Evolutionary conservation across 441 rosid genomes (phyloP).

Genomic region (Pelargonium fulgidum): DNA sequence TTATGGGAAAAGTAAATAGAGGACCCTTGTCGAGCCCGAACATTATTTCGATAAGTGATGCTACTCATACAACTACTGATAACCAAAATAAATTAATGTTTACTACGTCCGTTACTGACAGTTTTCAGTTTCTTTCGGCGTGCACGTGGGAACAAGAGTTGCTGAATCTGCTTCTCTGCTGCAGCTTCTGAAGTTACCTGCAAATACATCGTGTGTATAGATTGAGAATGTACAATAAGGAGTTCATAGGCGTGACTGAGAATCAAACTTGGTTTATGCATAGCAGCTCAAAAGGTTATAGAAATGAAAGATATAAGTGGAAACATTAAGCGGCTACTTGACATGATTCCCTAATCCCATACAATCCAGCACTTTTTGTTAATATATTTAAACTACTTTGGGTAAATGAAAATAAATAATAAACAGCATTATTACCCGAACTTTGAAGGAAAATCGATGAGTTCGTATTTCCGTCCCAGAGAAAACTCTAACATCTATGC

Average conservation of each 20-base stretch:
- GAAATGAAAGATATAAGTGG: not conserved
- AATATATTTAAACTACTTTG: not conserved
- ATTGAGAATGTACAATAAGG: not conserved
- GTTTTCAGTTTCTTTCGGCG: slow-evolving; percentile 61
- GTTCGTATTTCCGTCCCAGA: slow-evolving; percentile 71
- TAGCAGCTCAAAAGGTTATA: not conserved
- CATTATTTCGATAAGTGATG: slow-evolving; percentile 1
- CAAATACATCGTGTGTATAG: slow-evolving; percentile 13
- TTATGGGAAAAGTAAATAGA: not conserved
- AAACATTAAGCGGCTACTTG: not conserved
- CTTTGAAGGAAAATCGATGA: slow-evolving; percentile 89
- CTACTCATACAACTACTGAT: not conserved
- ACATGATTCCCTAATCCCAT: not conserved
- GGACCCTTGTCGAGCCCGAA: not conserved
- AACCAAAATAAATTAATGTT: slow-evolving; percentile 24
- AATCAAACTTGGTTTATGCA: not conserved
- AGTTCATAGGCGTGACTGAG: not conserved
- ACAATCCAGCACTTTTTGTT: not conserved
- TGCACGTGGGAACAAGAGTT: slow-evolving; percentile 66
- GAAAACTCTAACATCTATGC: slow-evolving; percentile 77
- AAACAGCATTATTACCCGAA: slow-evolving; percentile 37
- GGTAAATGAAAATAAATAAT: not conserved
- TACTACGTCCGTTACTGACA: slow-evolving; percentile 36
- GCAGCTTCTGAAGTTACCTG: slow-evolving; percentile 66
- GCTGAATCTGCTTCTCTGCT: slow-evolving; percentile 83